These are phyloP conservation scores for Gastrodia elata DNA, from an alignment of 106 monocot species.

Conservation along the genomic window DNA sequence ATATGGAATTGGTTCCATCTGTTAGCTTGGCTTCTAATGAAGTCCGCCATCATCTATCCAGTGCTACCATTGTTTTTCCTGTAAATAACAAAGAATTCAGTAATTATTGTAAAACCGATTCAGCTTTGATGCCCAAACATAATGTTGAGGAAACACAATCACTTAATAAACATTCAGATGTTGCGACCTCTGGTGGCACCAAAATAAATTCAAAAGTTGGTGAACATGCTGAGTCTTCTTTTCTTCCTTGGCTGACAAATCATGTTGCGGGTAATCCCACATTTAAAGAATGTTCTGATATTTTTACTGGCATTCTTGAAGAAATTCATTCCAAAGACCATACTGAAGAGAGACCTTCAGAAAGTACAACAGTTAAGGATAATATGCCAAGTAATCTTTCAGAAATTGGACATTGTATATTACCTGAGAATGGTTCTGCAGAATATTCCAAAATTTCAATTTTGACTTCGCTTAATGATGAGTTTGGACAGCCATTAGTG, in stretches of 20 bases:
- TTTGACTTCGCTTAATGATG: background rate
- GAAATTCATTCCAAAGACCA: background rate
- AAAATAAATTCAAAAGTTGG: too few relatives aligned
- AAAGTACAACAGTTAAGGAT: background rate
- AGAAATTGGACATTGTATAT: slow-evolving; percentile 3
- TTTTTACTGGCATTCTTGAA: background rate
- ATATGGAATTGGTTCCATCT: slow-evolving; percentile 13
- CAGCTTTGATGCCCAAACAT: slow-evolving; percentile 8
- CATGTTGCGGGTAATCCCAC: background rate
- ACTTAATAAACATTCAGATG: slow-evolving; percentile 5
- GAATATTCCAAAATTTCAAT: background rate
- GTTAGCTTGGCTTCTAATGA: slow-evolving; percentile 16
- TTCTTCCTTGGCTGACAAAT: background rate
- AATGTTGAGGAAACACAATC: slow-evolving; percentile 15
- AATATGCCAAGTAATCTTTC: background rate
- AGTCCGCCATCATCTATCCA: slow-evolving; percentile 1
- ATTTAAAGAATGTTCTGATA: background rate
- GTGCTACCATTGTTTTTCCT: slow-evolving; percentile 5
- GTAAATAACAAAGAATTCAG: slow-evolving; percentile 10
- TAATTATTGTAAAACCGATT: slow-evolving; percentile 16
- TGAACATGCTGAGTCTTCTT: slow-evolving; percentile 2
- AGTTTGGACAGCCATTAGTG: background rate
- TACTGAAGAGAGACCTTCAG: background rate
- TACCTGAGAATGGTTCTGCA: background rate
- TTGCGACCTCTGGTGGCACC: background rate